Evolutionary conservation across 2,329 filamentous ascomycete species (phyloP).

Genomic region (Cryphonectria carpinicola): DNA sequence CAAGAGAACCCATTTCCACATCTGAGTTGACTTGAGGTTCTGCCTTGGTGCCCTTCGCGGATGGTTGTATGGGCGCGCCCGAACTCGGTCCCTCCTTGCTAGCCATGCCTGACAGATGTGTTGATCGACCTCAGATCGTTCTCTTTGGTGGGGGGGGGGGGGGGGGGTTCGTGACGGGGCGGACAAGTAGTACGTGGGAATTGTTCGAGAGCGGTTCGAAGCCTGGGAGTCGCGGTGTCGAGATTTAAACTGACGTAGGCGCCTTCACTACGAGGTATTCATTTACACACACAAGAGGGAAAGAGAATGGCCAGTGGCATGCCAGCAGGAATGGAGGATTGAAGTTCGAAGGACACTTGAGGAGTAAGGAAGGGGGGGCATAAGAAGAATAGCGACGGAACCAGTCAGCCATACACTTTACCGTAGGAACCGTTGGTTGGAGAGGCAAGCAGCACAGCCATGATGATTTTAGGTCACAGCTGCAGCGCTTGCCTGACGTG

Average conservation of each 20-base stretch:
- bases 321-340: not conserved
- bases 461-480: constrained; percentile 13
- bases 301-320: not conserved
- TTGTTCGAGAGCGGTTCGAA: not conserved
- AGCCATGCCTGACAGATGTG: constrained; percentile 37
- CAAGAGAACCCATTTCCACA: constrained; percentile 58
- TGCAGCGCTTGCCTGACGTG: constrained; percentile 10
- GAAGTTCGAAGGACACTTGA: not conserved
- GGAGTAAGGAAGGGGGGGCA: not conserved
- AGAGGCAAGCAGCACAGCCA: constrained; percentile 12
- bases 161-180: not conserved
- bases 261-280: not conserved
- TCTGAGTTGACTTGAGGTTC: constrained; percentile 61
- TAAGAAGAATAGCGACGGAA: not conserved
- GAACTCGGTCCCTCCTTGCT: constrained; percentile 37
- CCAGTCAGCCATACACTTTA: constrained; percentile 3
- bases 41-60: constrained; percentile 56
- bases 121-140: not conserved
- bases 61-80: constrained; percentile 55
- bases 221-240: not conserved
- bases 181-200: not conserved
- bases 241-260: not conserved
- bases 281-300: not conserved
- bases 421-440: not conserved
- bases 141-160: no score